These are phyloP conservation scores for Exophiala oligosperma DNA, from an alignment of 2,329 filamentous ascomycete genomes.

Conservation along the genomic window DNA sequence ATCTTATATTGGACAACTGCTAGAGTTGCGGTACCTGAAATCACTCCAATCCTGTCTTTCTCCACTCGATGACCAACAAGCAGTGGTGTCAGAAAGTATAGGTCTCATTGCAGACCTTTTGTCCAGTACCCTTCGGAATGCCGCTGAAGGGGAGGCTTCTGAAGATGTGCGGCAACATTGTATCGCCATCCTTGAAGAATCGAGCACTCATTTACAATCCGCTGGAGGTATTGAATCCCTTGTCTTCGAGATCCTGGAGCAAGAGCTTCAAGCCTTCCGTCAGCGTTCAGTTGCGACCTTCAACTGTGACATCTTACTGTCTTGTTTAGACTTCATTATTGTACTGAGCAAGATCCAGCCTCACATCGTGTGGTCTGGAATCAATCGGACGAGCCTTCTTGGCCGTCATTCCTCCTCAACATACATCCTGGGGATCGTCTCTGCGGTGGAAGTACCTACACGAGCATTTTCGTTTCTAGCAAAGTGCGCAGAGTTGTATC, in stretches of 20 bases:
- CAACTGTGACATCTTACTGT: conserved; percentile 65
- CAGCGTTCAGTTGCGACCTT: conserved; percentile 64
- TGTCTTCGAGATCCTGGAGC: conserved; percentile 81
- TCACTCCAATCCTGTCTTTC: conserved; percentile 48
- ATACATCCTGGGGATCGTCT: conserved; percentile 74
- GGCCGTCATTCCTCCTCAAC: conserved; percentile 74
- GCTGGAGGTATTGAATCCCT: conserved; percentile 73
- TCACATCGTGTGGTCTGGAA: conserved; percentile 84
- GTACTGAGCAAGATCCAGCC: conserved; percentile 72
- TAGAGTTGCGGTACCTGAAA: conserved; percentile 50
- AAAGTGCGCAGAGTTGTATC: conserved; percentile 72
- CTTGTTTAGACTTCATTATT: conserved; percentile 78
- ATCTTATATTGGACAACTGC: conserved; percentile 72
- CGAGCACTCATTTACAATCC: conserved; percentile 49
- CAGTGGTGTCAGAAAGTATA: conserved; percentile 72
- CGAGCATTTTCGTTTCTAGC: conserved; percentile 77
- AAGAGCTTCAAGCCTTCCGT: conserved; percentile 52
- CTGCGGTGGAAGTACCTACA: conserved; percentile 75
- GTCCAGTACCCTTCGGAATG: conserved; percentile 35
- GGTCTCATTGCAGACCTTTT: conserved; percentile 72
- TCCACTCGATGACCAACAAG: conserved; percentile 54
- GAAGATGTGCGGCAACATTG: conserved; percentile 35
- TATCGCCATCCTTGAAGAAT: conserved; percentile 49
- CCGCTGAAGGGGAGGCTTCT: conserved; percentile 27
- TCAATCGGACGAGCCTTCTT: conserved; percentile 77